Percentiles rank a stretch among this genome's conserved stretches.
Conservation (phyloP, 352 stramenopile genomes). For the Hyaloperonospora brassicae region DNA sequence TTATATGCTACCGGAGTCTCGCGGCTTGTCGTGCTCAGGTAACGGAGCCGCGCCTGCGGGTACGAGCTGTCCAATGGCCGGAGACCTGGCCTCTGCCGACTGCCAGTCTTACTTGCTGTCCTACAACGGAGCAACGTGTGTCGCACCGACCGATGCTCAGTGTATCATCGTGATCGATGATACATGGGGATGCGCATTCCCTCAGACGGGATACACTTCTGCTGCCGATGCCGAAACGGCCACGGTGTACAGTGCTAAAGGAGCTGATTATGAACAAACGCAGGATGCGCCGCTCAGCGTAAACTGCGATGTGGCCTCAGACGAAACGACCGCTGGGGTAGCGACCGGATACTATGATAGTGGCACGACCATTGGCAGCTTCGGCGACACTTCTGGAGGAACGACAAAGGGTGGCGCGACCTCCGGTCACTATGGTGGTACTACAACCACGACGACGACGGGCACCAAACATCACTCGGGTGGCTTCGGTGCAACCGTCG, state of each 20-base stretch:
- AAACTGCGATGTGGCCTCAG: slow-evolving; percentile 2
- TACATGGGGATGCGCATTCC: slow-evolving; percentile 18
- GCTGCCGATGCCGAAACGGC: slow-evolving; percentile 3
- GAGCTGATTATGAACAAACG: neutral
- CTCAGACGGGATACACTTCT: slow-evolving; percentile 8
- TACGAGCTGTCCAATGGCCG: slow-evolving; percentile 11
- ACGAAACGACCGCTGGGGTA: neutral
- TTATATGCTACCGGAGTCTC: slow-evolving; percentile 18
- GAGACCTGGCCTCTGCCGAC: slow-evolving; percentile 15
- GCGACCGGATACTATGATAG: neutral
- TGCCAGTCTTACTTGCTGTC: slow-evolving; percentile 16
- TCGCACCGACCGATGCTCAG: slow-evolving; percentile 17
- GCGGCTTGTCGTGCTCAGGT: slow-evolving; percentile 17
- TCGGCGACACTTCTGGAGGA: neutral
- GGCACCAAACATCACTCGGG: neutral
- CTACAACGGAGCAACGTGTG: slow-evolving; percentile 19
- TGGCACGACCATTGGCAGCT: neutral
- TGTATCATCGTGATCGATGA: slow-evolving; percentile 9
- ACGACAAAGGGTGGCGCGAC: neutral
- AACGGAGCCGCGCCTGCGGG: slow-evolving; percentile 6
- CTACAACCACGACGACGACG: neutral
- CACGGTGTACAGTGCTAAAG: neutral
- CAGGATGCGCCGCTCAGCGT: neutral
- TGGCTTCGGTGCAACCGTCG: too few relatives aligned
- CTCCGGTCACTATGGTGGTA: neutral